A percentile compares a stretch with the other conserved stretches of the same genome.
phyloP scores from a whole-genome alignment of 495 filamentous ascomycete species.

The Pyrenopolyporus hunteri region DNA sequence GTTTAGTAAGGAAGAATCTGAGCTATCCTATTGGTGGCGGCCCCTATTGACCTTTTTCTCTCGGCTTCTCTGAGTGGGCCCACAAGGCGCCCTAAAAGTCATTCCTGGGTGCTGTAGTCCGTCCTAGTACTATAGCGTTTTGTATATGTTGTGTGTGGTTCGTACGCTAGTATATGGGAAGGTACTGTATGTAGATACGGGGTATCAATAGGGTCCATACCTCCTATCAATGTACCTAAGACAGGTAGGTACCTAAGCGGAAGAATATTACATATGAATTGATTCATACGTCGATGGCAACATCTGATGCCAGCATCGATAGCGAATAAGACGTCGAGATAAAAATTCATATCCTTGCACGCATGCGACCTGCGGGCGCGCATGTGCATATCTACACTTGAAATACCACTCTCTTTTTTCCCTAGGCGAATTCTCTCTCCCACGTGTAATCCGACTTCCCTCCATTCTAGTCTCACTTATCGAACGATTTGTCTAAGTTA shows the following conservation, averaged over 20 bases:
- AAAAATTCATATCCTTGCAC: not conserved
- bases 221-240: too few species aligned
- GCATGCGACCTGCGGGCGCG: constrained; percentile 9
- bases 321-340: constrained; percentile 15
- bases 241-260: too few species aligned
- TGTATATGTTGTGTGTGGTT: not conserved
- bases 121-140: not conserved
- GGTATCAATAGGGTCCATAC: too few species aligned
- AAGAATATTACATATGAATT: too few species aligned
- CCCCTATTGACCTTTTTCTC: constrained; percentile 20
- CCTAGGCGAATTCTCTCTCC: too few species aligned
- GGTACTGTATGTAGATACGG: too few species aligned
- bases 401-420: not conserved
- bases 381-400: not conserved
- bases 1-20: constrained; percentile 33
- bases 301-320: constrained; percentile 22
- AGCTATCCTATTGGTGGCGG: constrained; percentile 19
- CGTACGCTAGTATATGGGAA: not conserved
- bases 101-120: not conserved
- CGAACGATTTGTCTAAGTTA: too few species aligned
- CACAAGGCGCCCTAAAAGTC: constrained; percentile 16
- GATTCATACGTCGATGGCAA: too few species aligned
- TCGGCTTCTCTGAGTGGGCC: constrained; percentile 32
- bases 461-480: too few species aligned
- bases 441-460: too few species aligned